Percentiles rank a stretch among this genome's conserved stretches.
phyloP scores from a whole-genome alignment of 2,329 filamentous ascomycete species.

The Sclerotinia spermophila region DNA sequence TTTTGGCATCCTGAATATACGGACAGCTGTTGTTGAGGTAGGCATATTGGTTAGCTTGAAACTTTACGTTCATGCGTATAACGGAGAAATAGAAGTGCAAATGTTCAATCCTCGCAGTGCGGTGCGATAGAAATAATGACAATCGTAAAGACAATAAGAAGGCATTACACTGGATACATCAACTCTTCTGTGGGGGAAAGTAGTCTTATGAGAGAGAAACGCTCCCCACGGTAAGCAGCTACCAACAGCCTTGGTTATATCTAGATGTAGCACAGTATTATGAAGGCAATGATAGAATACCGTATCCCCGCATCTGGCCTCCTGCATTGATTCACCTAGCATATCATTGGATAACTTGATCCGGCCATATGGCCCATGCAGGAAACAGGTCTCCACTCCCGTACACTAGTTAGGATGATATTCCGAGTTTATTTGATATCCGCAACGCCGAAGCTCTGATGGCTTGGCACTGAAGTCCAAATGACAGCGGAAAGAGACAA shows the following conservation, averaged over 20 bases:
- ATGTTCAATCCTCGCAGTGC: slow-evolving; percentile 82
- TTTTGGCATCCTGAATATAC: slow-evolving; percentile 67
- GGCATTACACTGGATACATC: slow-evolving; percentile 55
- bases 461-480: not conserved
- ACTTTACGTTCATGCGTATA: slow-evolving; percentile 56
- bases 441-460: slow-evolving; percentile 19
- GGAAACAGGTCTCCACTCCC: slow-evolving; percentile 24
- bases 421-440: slow-evolving; percentile 25
- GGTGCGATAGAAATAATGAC: slow-evolving; percentile 90
- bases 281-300: slow-evolving; percentile 22
- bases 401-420: slow-evolving; percentile 25
- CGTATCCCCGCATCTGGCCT: slow-evolving; percentile 29
- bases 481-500: not conserved
- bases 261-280: slow-evolving; percentile 20
- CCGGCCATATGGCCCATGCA: slow-evolving; percentile 33
- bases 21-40: slow-evolving; percentile 60
- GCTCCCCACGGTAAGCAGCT: not conserved
- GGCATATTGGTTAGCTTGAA: slow-evolving; percentile 53
- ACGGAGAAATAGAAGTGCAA: slow-evolving; percentile 70
- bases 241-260: slow-evolving; percentile 30
- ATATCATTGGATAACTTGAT: slow-evolving; percentile 20
- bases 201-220: not conserved
- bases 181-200: not conserved
- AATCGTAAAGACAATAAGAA: slow-evolving; percentile 77
- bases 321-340: slow-evolving; percentile 12